These are phyloP conservation scores for Apodospora peruviana DNA, from an alignment of 495 filamentous ascomycete genomes.

Conservation along the genomic window DNA sequence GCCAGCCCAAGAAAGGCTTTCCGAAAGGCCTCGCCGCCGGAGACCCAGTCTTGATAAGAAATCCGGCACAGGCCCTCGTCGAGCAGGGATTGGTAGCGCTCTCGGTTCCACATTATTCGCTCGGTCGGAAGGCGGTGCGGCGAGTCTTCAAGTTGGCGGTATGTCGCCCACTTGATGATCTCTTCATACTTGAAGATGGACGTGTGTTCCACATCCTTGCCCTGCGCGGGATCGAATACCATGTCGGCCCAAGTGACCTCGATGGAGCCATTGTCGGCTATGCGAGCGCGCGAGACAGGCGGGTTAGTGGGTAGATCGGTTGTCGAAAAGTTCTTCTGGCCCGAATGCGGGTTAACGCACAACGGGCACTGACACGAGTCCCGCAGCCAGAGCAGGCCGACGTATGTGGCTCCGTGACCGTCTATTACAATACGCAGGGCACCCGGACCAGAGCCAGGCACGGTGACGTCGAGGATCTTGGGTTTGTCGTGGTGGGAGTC, in stretches of 20 bases:
- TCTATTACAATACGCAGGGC: too few relatives aligned
- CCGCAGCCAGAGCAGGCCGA: slow-evolving; percentile 55
- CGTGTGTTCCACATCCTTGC: slow-evolving; percentile 17
- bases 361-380: slow-evolving; percentile 66
- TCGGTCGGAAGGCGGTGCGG: slow-evolving; percentile 9
- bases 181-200: slow-evolving; percentile 5
- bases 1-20: slow-evolving; percentile 49
- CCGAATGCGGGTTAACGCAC: slow-evolving; percentile 73
- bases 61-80: slow-evolving; percentile 32
- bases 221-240: slow-evolving; percentile 6
- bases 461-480: too few relatives aligned
- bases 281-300: slow-evolving; percentile 22
- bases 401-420: too few relatives aligned
- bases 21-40: slow-evolving; percentile 40
- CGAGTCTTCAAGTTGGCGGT: not conserved
- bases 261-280: slow-evolving; percentile 37
- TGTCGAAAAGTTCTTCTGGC: slow-evolving; percentile 76
- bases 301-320: slow-evolving; percentile 60
- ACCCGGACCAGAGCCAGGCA: too few relatives aligned
- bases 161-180: slow-evolving; percentile 6
- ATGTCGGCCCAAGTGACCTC: slow-evolving; percentile 53
- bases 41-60: slow-evolving; percentile 67
- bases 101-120: slow-evolving; percentile 17
- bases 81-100: slow-evolving; percentile 30
- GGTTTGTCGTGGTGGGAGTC: too few relatives aligned